phyloP scores from a whole-genome alignment of 2,329 filamentous ascomycete genomes.

The Cyclaneusma minus region DNA sequence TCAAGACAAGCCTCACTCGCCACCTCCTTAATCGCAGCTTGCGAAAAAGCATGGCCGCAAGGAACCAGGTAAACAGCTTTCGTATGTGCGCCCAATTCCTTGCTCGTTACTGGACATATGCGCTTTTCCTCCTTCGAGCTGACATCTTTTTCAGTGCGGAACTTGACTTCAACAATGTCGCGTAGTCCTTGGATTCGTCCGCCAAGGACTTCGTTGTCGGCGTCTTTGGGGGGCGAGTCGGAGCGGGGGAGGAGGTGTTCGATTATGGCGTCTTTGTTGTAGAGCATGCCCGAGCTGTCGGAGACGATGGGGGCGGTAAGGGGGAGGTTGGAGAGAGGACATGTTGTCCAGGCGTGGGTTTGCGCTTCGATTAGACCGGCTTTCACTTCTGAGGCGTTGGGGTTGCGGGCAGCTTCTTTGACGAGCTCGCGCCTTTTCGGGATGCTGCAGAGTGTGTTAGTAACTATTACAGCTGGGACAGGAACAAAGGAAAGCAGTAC shows the following conservation, averaged over 20 bases:
- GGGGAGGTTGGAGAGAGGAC: conserved; percentile 67
- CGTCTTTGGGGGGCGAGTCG: conserved; percentile 30
- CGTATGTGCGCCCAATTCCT: conserved; percentile 63
- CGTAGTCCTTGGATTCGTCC: conserved; percentile 61
- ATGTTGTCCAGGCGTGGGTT: conserved; percentile 73
- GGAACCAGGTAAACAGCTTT: conserved; percentile 84
- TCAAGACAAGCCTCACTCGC: conserved; percentile 46
- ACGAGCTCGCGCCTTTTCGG: conserved; percentile 92
- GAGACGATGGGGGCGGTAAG: conserved; percentile 59
- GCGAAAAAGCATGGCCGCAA: conserved; percentile 88
- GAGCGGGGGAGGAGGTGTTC: conserved; percentile 44
- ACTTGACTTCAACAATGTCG: conserved; percentile 77
- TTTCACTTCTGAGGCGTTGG: conserved; percentile 75
- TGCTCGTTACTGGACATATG: conserved; percentile 78
- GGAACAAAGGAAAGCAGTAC: conserved; percentile 5
- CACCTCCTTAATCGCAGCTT: conserved; percentile 73
- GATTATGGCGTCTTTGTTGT: conserved; percentile 88
- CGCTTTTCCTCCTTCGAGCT: conserved; percentile 37
- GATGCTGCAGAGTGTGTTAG: conserved; percentile 37
- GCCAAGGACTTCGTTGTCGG: conserved; percentile 45
- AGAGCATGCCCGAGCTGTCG: conserved; percentile 69
- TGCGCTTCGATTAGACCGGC: conserved; percentile 75
- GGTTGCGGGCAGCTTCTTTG: conserved; percentile 74
- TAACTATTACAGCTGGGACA: conserved; percentile 3
- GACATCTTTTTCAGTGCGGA: conserved; percentile 32